Evolutionary conservation across 2,329 filamentous ascomycete species (phyloP).

Genomic region (Myriangium duriaei): DNA sequence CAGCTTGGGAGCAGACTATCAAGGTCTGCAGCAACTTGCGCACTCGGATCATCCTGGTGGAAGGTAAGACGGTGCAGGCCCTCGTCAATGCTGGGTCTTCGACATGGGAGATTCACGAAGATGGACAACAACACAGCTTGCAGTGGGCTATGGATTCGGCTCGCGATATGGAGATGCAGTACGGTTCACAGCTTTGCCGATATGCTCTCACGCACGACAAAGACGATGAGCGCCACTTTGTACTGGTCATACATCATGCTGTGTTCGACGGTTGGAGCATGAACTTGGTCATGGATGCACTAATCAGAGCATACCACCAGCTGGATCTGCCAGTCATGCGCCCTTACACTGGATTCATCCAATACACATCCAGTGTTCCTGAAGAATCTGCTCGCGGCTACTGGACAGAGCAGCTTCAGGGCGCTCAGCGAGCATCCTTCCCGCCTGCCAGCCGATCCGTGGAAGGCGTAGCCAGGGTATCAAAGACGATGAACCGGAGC

Average conservation of each 20-base stretch:
- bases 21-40: not conserved
- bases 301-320: not conserved
- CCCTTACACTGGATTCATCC: not conserved
- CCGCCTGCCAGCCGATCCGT: too few species aligned
- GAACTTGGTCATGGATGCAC: not conserved
- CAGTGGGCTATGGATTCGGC: not conserved
- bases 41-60: not conserved
- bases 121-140: not conserved
- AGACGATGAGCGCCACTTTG: not conserved
- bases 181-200: not conserved
- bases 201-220: not conserved
- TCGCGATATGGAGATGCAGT: not conserved
- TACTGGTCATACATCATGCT: not conserved
- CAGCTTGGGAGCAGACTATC: not conserved
- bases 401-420: not conserved
- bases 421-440: not conserved
- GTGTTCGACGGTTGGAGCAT: constrained; percentile 3
- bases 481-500: not conserved
- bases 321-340: not conserved
- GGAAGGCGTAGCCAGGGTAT: not conserved
- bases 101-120: not conserved
- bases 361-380: not conserved
- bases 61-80: not conserved
- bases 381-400: not conserved
- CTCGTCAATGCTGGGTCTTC: not conserved